Percentiles rank a stretch among this genome's conserved stretches.
phyloP scores from a whole-genome alignment of 2,329 filamentous ascomycete species.

The Calonectria fujianensis region DNA sequence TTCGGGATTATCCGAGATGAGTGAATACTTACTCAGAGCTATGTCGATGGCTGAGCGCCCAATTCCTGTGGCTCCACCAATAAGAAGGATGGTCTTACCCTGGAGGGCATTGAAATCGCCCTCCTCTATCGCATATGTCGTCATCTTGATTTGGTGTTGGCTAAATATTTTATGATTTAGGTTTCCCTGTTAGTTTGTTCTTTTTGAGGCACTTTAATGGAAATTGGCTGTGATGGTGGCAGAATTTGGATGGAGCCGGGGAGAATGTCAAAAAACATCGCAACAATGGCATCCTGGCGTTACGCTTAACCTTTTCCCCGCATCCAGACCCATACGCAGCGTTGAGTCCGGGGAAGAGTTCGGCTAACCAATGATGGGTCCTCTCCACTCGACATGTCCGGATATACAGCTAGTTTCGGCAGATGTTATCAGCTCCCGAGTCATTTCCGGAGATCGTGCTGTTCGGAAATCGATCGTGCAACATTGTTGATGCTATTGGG shows the following conservation, averaged over 20 bases:
- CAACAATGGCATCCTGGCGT: background rate
- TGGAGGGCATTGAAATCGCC: conserved; percentile 3
- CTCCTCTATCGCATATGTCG: background rate
- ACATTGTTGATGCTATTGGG: background rate
- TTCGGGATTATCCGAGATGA: too few species aligned
- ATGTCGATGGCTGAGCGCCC: conserved; percentile 8
- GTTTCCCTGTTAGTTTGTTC: too few species aligned
- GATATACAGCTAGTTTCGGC: background rate
- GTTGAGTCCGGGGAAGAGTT: background rate
- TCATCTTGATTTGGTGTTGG: background rate
- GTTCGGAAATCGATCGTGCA: background rate
- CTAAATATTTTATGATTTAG: too few species aligned
- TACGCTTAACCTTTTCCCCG: conserved; percentile 22
- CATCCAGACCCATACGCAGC: background rate
- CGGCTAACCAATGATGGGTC: background rate
- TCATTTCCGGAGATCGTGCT: background rate
- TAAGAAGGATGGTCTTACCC: conserved; percentile 5
- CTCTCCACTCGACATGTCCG: background rate
- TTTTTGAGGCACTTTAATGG: background rate
- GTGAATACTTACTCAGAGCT: background rate
- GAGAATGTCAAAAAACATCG: conserved; percentile 1
- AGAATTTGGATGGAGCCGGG: background rate
- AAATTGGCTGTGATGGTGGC: background rate
- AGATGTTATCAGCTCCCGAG: background rate
- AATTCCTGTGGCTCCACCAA: conserved; percentile 3